Evolutionary conservation across 2,329 filamentous ascomycete species (phyloP).

Genomic region (Anthostomella pinea): DNA sequence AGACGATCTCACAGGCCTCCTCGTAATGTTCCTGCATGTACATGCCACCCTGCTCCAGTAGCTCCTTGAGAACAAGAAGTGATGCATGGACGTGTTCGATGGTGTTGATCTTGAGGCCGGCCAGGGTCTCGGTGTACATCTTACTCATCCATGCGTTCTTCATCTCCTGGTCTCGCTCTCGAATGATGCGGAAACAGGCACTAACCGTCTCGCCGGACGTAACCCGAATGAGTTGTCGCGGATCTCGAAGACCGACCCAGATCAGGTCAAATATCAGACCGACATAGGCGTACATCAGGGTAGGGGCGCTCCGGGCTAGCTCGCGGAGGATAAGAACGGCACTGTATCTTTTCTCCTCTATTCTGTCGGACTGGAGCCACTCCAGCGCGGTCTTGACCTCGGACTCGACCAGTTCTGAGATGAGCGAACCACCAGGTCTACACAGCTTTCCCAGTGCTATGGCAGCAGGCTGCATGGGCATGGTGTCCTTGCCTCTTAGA

Average conservation of each 20-base stretch:
- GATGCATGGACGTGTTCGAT: conserved; percentile 93
- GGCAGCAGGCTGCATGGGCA: conserved; percentile 86
- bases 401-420: conserved; percentile 92
- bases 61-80: conserved; percentile 84
- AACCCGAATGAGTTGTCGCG: conserved; percentile 85
- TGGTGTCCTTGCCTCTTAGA: conserved; percentile 84
- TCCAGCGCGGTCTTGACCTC: conserved; percentile 96
- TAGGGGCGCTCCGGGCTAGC: conserved; percentile 87
- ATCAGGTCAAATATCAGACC: conserved; percentile 94
- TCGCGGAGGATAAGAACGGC: conserved; percentile 89
- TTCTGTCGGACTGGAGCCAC: conserved; percentile 92
- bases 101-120: conserved; percentile 75
- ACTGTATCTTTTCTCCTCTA: conserved; percentile 90
- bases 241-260: conserved; percentile 89
- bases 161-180: conserved; percentile 84
- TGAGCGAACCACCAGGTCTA: conserved; percentile 86
- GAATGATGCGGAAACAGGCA: conserved; percentile 93
- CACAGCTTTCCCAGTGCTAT: conserved; percentile 87
- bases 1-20: conserved; percentile 88
- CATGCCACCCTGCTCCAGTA: conserved; percentile 94
- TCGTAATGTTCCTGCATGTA: conserved; percentile 97
- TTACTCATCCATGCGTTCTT: conserved; percentile 85
- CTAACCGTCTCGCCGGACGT: conserved; percentile 91
- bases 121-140: conserved; percentile 82
- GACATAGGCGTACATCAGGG: conserved; percentile 92